Base-by-base conservation (phyloP, 2,329 filamentous ascomycete genomes). In the Trichoderma guizhouense region DNA sequence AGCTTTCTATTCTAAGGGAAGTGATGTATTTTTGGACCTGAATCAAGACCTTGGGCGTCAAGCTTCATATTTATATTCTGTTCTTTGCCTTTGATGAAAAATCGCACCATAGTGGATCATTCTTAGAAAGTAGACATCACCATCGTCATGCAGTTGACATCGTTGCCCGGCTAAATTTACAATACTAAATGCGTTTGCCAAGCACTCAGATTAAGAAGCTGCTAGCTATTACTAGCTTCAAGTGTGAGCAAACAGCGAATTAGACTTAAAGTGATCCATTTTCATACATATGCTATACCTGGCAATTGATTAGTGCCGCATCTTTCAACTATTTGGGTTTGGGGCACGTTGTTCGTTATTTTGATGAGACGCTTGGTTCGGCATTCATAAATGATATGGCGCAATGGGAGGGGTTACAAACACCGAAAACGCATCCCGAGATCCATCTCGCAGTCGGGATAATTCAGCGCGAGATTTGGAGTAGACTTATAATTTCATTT, bases 101-200 rank as follows among this genome's bases (percentile, higher is more conserved):
- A 69, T 69, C 36, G 36, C 65, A 60, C 55, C 65, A 69, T 69
- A 60, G 55, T 69, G 65, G 65, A 69, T 60, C 65, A 69, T 32
- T 69, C 65, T 69, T 39, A 58, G 28, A 69, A 32, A 58, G 65
- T 32, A 60, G 65, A 60, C 14, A n/a, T 61, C n/a, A 26, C 26
- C n/a, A 30, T 61, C n/a, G 8, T n/a, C n/a, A n/a, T 47, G 26
- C 26, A 24, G 7, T 30, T 51, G 5, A 7, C 15, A 30, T 21
- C 5, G 26, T 18, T 32, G 26, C 15, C 18, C 55, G 55, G 65
- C 53, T 68, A 68, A 68, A 68, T 60, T 60, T 12, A 26, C 12
- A 1, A 24, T 24, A 3, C 18, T 68, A 3, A 43, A 24, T 6
- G 6, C 11, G 8, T 51, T 51, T 51, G 53, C 53, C 65, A 60